A percentile compares a stretch with the other conserved stretches of the same genome.
phyloP scores from a whole-genome alignment of 768 basidiomycete species.

The Termitomyces sp. region DNA sequence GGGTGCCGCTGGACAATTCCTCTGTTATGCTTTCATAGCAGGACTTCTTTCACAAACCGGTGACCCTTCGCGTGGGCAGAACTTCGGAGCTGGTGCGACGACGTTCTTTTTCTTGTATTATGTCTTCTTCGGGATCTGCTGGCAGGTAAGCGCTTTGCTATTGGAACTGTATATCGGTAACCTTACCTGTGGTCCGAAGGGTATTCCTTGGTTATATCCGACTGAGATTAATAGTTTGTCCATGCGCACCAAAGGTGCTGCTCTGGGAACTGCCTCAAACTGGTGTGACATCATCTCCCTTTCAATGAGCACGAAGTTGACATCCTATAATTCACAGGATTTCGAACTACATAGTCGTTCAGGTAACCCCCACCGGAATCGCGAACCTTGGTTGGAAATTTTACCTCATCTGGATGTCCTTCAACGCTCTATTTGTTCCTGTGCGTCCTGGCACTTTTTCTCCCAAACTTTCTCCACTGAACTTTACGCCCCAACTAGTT shows the following conservation, averaged over 20 bases:
- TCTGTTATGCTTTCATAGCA: slow-evolving; percentile 44
- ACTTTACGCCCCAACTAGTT: slow-evolving; percentile 22
- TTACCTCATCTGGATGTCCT: slow-evolving; percentile 47
- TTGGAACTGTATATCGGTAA: neutral
- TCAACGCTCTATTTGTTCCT: slow-evolving; percentile 47
- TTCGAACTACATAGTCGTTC: slow-evolving; percentile 49
- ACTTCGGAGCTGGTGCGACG: slow-evolving; percentile 41
- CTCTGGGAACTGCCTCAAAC: slow-evolving; percentile 44
- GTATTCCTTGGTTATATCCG: slow-evolving; percentile 49
- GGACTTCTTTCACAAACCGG: slow-evolving; percentile 34
- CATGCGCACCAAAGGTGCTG: slow-evolving; percentile 49
- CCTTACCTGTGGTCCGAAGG: slow-evolving; percentile 20
- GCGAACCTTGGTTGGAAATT: slow-evolving; percentile 45
- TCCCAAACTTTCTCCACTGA: neutral
- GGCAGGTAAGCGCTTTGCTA: slow-evolving; percentile 35
- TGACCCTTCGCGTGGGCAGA: slow-evolving; percentile 25
- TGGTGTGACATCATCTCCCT: slow-evolving; percentile 26
- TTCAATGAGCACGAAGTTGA: neutral
- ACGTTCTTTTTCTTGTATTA: slow-evolving; percentile 51
- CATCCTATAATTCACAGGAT: slow-evolving; percentile 27
- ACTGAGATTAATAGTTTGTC: slow-evolving; percentile 48
- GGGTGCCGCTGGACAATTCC: slow-evolving; percentile 47
- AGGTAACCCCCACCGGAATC: slow-evolving; percentile 46
- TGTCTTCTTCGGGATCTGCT: slow-evolving; percentile 48
- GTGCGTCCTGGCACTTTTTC: slow-evolving; percentile 22